Conservation (phyloP, 2,329 filamentous ascomycete species). For the Alternaria arbusti region DNA sequence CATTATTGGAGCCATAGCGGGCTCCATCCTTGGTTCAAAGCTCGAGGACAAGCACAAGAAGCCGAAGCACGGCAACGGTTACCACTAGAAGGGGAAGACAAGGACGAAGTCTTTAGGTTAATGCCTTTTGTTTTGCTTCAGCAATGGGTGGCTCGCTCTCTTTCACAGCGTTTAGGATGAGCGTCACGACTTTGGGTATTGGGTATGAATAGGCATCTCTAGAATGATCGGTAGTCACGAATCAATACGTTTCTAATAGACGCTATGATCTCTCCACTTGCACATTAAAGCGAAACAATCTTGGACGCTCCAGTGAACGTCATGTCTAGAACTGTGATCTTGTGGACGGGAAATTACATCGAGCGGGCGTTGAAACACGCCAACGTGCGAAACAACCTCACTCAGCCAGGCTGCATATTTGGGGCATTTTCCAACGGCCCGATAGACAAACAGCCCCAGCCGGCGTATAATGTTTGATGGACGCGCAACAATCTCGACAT, state of each 20-base stretch:
- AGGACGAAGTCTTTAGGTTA: background rate
- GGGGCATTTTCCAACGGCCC: constrained; percentile 1
- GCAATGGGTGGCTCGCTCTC: background rate
- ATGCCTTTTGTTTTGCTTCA: background rate
- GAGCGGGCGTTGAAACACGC: constrained; percentile 9
- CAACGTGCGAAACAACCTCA: background rate
- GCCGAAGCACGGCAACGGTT: constrained; percentile 28
- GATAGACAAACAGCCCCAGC: background rate
- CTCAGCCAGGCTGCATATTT: background rate
- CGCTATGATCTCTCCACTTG: background rate
- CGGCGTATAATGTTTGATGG: background rate
- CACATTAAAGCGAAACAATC: background rate
- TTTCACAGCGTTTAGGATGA: constrained; percentile 3
- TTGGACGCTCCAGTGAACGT: background rate
- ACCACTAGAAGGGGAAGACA: constrained; percentile 8
- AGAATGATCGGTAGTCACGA: constrained; percentile 4
- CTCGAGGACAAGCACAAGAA: constrained; percentile 62
- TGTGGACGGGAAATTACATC: background rate
- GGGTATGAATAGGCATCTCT: background rate
- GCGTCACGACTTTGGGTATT: background rate
- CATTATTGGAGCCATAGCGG: constrained; percentile 63
- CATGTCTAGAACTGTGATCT: background rate
- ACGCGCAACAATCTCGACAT: background rate
- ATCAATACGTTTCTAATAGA: background rate
- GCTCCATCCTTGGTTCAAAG: constrained; percentile 63